Base-by-base conservation (phyloP, 768 basidiomycete genomes). In the Mycena galericulata region DNA sequence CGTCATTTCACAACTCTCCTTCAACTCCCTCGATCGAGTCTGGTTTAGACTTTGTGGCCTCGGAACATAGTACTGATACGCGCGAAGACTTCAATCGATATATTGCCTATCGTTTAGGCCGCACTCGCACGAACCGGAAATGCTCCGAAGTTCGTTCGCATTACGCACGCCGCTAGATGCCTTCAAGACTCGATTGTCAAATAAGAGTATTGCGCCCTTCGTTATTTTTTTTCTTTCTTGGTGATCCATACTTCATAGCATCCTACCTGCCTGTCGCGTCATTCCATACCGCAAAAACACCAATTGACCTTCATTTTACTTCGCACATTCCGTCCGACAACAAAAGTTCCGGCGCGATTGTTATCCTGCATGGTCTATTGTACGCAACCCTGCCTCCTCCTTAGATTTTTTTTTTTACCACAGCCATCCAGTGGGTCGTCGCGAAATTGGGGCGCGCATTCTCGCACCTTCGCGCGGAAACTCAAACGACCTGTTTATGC, bases 381-480 rank as follows among this genome's bases (percentile, higher is more conserved):
- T 90, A 67, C 74, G 88, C 73, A 30, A 46, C 18, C 22, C n/a
- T n/a, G n/a, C n/a, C n/a, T n/a, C n/a, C n/a, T n/a, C n/a, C n/a
- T n/a, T n/a, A n/a, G n/a, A 15, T 22, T 36, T 32, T 10, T 29
- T 40, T 58, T 54, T 9, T 32, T n/a, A 43, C 24, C 40, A 67
- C 61, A 26, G 43, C 41, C 50, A 30, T 36, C 32, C 72, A 96
- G 94, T 72, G 95, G 95, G 0, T 94, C 91, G 41, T 96, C 96
- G 76, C 88, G 95, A 65, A 97, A 97, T 76, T 98, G 95, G 94
- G 82, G 87, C 7, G 93, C 93, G 0, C 83, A 97, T 6, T 87
- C 92, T 8, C 94, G 93, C 72, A 88, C 89, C 0, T 90, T 98
- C 67, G 82, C 86, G n/a, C 82, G 84, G 34, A 87, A 89, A 56